phyloP scores from a whole-genome alignment of 73 alveolate species.

The Stentor roeselii region DNA sequence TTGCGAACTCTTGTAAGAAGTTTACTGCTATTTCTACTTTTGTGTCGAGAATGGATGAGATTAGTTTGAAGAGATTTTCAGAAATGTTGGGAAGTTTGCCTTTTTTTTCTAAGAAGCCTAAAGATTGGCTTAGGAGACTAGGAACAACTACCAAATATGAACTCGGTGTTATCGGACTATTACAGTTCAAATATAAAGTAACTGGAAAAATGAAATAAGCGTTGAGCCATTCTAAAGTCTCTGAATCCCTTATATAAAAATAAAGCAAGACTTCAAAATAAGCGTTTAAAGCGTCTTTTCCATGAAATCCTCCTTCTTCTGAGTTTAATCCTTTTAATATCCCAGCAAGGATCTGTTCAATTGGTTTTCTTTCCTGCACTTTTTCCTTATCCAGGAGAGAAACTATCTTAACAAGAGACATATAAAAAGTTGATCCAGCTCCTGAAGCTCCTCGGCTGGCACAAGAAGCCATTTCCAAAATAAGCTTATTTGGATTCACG shows the following conservation, averaged over 20 bases:
- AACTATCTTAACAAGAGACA: background rate
- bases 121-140: background rate
- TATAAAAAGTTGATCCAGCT: slow-evolving; percentile 17
- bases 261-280: slow-evolving; percentile 3
- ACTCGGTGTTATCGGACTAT: background rate
- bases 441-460: background rate
- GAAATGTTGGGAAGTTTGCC: background rate
- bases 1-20: background rate
- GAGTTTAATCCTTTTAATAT: slow-evolving; percentile 2
- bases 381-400: slow-evolving; percentile 2
- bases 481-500: background rate
- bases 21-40: background rate
- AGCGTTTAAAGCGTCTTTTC: slow-evolving; percentile 11
- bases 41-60: background rate
- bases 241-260: background rate
- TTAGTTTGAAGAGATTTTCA: background rate
- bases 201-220: background rate
- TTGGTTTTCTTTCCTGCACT: background rate
- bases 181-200: background rate
- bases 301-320: slow-evolving; percentile 13
- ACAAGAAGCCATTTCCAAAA: background rate
- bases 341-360: background rate
- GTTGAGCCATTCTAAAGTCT: background rate
- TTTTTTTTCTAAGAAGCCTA: background rate
- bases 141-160: background rate